Base-by-base conservation (phyloP, 352 stramenopile species). In the Phytophthora megakarya region DNA sequence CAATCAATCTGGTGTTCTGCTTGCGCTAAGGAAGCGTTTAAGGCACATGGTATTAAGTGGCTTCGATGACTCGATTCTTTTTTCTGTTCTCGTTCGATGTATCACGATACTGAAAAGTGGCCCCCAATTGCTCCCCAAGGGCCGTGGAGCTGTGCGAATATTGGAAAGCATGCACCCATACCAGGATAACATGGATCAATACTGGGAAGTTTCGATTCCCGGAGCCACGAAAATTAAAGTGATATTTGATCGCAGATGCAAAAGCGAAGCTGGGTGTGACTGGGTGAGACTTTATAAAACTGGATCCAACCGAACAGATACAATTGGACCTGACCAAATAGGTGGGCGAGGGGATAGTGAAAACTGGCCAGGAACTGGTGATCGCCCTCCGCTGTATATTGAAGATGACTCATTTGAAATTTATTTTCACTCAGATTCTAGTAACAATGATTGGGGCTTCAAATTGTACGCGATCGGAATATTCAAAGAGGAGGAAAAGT, bases 381-480 rank as follows among this genome's bases (percentile, higher is more conserved):
- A 71, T 7, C 76, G 78, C 6, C 70, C 73, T n/a, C 85, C 91
- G 0, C 61, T 97, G 7, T 70, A 88, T 18, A 80, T 97, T 19
- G 73, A 95, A 9, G 72, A 57, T 0, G 80, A 96, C 35, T 72
- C 67, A 12, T 88, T 92, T 57, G 83, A 94, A 49, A 84, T 88
- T 1, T 81, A 92, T 46, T 96, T 96, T 45, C 84, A 95, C 59
- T 92, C 85, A 1, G 85, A 96, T 54, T 75, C 69, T 1, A 90
- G 73, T 16, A 80, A 85, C n/a, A 92, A 90, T 35, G 88, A 97
- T 59, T 97, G 91, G 91, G 91, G 91, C 0, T 96, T 92, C 61
- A 94, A 93, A 46, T 67, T 97, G 2, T 95, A 79, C 37, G 88
- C 84, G 12, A 70, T 90, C 25, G 85, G 84, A 3, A 68, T 90